These are phyloP conservation scores for Penicillium maclennaniae DNA, from an alignment of 495 filamentous ascomycete genomes.

Conservation along the genomic window DNA sequence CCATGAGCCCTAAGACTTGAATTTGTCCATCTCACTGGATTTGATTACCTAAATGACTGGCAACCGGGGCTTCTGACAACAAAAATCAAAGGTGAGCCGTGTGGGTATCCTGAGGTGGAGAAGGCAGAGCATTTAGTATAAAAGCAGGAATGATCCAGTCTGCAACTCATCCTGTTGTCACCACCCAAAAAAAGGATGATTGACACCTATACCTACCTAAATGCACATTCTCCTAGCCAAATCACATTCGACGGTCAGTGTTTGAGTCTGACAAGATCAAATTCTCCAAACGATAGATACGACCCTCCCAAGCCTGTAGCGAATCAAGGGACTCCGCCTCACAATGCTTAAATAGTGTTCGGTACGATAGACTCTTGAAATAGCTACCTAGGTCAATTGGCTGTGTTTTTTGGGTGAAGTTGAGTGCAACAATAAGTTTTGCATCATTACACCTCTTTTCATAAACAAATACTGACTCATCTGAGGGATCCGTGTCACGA, in stretches of 20 bases:
- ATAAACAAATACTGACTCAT: constrained; percentile 31
- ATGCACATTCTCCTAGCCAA: background rate
- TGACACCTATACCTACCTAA: background rate
- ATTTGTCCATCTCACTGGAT: too few species aligned
- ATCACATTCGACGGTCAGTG: background rate
- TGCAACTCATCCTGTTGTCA: too few species aligned
- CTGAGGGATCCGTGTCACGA: constrained; percentile 32
- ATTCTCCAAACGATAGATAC: constrained; percentile 14
- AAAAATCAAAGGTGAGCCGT: too few species aligned
- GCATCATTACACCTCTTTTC: constrained; percentile 9
- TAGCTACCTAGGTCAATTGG: constrained; percentile 18
- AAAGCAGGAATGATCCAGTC: too few species aligned
- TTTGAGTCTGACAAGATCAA: background rate
- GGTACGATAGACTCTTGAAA: constrained; percentile 7
- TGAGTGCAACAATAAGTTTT: constrained; percentile 21
- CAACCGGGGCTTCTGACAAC: too few species aligned
- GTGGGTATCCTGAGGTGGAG: too few species aligned
- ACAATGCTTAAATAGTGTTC: constrained; percentile 12
- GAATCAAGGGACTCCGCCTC: constrained; percentile 12
- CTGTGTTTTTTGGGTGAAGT: constrained; percentile 20
- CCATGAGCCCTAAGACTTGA: too few species aligned
- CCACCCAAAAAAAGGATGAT: too few species aligned
- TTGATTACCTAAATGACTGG: too few species aligned
- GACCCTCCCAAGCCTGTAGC: constrained; percentile 21
- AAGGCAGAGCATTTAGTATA: too few species aligned